phyloP scores from a whole-genome alignment of 352 stramenopile genomes.

The Pythium graminicola region DNA sequence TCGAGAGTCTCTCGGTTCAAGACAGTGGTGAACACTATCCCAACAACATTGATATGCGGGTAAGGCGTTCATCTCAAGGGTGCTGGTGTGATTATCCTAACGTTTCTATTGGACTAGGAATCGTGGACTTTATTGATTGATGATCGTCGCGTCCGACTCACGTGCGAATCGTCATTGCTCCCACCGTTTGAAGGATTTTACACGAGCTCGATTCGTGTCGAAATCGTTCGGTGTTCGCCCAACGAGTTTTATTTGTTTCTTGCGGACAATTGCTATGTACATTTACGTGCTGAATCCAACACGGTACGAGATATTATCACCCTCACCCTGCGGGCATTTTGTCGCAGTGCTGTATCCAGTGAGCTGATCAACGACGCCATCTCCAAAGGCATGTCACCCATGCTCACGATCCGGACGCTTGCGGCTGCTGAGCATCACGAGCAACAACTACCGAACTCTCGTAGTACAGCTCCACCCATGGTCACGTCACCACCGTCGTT shows the following conservation, averaged over 20 bases:
- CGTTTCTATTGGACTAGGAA: constrained; percentile 41
- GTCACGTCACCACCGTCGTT: constrained; percentile 28
- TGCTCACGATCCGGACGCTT: constrained; percentile 63
- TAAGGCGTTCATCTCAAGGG: no score
- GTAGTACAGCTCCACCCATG: not conserved
- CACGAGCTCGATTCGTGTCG: constrained; percentile 58
- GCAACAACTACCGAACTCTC: not conserved
- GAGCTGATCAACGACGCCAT: constrained; percentile 39
- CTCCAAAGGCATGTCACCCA: constrained; percentile 48
- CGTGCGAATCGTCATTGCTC: constrained; percentile 76
- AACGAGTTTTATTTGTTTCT: constrained; percentile 69
- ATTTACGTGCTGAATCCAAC: constrained; percentile 68
- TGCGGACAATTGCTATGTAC: constrained; percentile 48
- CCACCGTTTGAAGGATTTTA: constrained; percentile 76
- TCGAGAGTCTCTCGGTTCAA: constrained; percentile 38
- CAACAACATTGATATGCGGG: constrained; percentile 51
- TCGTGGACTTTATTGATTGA: constrained; percentile 80
- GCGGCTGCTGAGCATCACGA: constrained; percentile 35
- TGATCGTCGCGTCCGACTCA: constrained; percentile 62
- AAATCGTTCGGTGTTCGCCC: constrained; percentile 43
- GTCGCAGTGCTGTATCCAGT: constrained; percentile 45
- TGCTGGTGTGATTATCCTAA: no score
- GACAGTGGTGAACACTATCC: constrained; percentile 48
- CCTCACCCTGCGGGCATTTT: constrained; percentile 74
- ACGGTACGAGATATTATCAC: constrained; percentile 74